A percentile compares a stretch with the other conserved stretches of the same genome.
Conservation (phyloP, 148 eudicot genomes). For the Euryodendron excelsum region DNA sequence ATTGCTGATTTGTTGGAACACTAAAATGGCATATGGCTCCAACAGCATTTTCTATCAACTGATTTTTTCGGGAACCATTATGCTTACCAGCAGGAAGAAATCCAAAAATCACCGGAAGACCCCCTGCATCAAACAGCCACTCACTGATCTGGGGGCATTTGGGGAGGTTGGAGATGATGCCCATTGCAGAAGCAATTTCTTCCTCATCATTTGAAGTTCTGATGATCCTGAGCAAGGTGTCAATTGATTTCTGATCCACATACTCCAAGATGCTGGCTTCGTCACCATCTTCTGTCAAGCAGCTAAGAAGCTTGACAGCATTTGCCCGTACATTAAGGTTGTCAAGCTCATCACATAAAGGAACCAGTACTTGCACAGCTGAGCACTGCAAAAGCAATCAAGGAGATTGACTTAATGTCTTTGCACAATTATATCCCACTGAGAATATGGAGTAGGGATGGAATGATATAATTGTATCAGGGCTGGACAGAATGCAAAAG, state of each 20-base stretch:
- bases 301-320: conserved; percentile 35
- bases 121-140: conserved; percentile 30
- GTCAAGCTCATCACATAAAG: conserved; percentile 31
- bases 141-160: conserved; percentile 21
- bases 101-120: conserved; percentile 21
- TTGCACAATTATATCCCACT: background rate
- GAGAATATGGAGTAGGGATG: background rate
- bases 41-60: conserved; percentile 32
- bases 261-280: conserved; percentile 25
- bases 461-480: background rate
- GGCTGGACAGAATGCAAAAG: background rate
- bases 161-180: conserved; percentile 33
- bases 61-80: conserved; percentile 17
- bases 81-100: conserved; percentile 15
- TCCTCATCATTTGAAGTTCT: conserved; percentile 29
- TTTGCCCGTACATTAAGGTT: conserved; percentile 28
- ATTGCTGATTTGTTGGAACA: conserved; percentile 17
- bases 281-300: conserved; percentile 36
- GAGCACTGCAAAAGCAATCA: conserved; percentile 28
- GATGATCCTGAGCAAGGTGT: conserved; percentile 33
- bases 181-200: conserved; percentile 39
- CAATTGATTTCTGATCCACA: conserved; percentile 19
- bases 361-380: conserved; percentile 31
- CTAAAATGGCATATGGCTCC: conserved; percentile 35
- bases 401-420: background rate